These are phyloP conservation scores for Boletus sp. DNA, from an alignment of 768 basidiomycete species.

Conservation along the genomic window DNA sequence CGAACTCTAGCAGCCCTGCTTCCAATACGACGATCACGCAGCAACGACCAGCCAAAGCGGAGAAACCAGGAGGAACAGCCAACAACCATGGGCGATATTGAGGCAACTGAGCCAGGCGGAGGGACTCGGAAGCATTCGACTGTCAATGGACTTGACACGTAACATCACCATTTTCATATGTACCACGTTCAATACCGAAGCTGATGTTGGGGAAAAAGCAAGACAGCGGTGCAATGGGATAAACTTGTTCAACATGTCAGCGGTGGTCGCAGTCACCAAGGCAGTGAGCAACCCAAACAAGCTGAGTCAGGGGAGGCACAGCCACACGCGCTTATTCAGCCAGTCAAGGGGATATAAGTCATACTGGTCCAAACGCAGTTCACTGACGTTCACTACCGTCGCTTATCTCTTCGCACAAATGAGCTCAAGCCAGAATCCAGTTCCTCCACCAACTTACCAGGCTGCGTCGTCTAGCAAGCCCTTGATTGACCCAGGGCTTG, in stretches of 20 bases:
- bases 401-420: slow-evolving; percentile 39
- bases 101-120: neutral
- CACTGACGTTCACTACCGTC: slow-evolving; percentile 9
- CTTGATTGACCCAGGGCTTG: slow-evolving; percentile 36
- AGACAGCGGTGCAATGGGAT: too few relatives aligned
- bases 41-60: slow-evolving; percentile 3
- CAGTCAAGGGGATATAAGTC: slow-evolving; percentile 10
- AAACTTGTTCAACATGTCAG: neutral
- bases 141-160: neutral
- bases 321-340: slow-evolving; percentile 31
- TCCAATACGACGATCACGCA: slow-evolving; percentile 15
- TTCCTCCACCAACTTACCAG: slow-evolving; percentile 60
- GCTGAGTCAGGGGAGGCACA: slow-evolving; percentile 7
- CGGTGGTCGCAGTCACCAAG: neutral
- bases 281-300: slow-evolving; percentile 7
- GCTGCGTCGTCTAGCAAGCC: slow-evolving; percentile 39
- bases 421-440: slow-evolving; percentile 54
- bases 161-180: neutral
- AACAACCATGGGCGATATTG: slow-evolving; percentile 5
- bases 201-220: too few relatives aligned
- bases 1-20: slow-evolving; percentile 6
- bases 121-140: neutral
- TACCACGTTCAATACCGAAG: neutral
- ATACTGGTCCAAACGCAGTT: slow-evolving; percentile 2
- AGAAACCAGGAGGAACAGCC: slow-evolving; percentile 4